These are phyloP conservation scores for Pisolithus orientalis DNA, from an alignment of 768 basidiomycete species.

Conservation along the genomic window DNA sequence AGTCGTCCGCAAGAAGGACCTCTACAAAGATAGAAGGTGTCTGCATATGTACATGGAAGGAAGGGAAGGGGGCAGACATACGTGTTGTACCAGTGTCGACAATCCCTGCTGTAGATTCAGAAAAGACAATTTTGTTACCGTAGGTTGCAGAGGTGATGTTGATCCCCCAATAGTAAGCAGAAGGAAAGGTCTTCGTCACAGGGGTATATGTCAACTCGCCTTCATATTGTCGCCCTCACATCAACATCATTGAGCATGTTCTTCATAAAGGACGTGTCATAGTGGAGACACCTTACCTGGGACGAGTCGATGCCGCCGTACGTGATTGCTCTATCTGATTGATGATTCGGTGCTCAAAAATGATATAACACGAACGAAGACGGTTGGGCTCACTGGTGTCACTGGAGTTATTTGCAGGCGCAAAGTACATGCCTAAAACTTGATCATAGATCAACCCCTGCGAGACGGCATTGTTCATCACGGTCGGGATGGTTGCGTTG, in stretches of 20 bases:
- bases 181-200: conserved; percentile 20
- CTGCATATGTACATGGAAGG: background rate
- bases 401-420: conserved; percentile 12
- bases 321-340: conserved; percentile 20
- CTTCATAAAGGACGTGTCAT: too few relatives aligned
- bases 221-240: conserved; percentile 8
- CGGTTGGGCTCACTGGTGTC: conserved; percentile 10
- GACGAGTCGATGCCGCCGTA: conserved; percentile 18
- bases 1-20: conserved; percentile 18
- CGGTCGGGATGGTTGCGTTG: conserved; percentile 14
- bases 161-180: conserved; percentile 24
- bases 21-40: conserved; percentile 1
- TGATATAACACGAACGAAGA: too few relatives aligned
- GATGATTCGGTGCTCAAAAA: background rate
- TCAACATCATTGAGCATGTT: too few relatives aligned
- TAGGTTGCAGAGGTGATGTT: conserved; percentile 16
- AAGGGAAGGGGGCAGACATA: conserved; percentile 1
- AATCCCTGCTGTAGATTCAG: conserved; percentile 19
- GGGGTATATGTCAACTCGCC: conserved; percentile 19
- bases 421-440: conserved; percentile 17
- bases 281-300: conserved; percentile 6
- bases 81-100: conserved; percentile 24
- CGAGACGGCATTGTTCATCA: conserved; percentile 18
- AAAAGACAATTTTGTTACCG: conserved; percentile 10
- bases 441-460: conserved; percentile 13